These are phyloP conservation scores for Salix brachista DNA, from an alignment of 345 rosid genomes.

Conservation along the genomic window DNA sequence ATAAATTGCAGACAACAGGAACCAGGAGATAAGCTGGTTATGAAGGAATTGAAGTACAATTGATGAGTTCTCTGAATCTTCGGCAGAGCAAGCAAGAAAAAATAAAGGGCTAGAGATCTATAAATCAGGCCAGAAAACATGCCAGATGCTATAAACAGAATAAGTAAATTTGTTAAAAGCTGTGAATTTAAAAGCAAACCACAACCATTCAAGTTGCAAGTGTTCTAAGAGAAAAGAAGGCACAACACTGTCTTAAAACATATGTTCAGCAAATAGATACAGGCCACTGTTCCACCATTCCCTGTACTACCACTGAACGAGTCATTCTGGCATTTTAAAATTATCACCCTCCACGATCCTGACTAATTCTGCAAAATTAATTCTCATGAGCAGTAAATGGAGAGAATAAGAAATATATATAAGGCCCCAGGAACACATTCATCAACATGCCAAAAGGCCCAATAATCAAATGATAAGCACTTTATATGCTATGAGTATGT, in stretches of 20 bases:
- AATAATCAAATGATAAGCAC: not conserved
- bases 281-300: constrained; percentile 13
- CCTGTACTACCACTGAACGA: not conserved
- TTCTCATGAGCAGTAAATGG: not conserved
- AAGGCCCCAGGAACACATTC: not conserved
- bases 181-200: constrained; percentile 5
- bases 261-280: constrained; percentile 10
- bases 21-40: not conserved
- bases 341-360: not conserved
- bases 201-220: not conserved
- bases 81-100: not conserved
- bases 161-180: not conserved
- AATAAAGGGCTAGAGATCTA: not conserved
- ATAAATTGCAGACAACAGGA: not conserved
- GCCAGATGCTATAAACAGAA: not conserved
- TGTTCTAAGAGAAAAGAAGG: not conserved
- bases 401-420: not conserved
- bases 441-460: not conserved
- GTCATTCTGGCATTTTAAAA: not conserved
- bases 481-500: not conserved
- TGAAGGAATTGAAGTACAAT: not conserved
- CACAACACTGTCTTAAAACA: not conserved
- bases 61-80: not conserved
- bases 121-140: not conserved
- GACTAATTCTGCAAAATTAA: constrained; percentile 26